Conservation (phyloP, 805 yeast species). For the Candida yuanshanica region DNA sequence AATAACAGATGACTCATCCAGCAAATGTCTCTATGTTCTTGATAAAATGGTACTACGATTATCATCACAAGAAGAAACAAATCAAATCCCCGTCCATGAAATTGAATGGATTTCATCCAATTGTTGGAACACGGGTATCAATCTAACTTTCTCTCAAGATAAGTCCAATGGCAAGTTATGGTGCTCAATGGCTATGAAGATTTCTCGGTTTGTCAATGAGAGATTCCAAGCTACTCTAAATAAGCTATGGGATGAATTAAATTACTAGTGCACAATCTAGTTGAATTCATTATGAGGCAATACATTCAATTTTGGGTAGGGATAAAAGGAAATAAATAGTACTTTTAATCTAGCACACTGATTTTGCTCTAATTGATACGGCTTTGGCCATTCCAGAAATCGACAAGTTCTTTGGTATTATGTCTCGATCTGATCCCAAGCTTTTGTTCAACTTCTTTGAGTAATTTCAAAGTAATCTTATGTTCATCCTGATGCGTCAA, state of each 20-base stretch:
- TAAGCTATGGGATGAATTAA: slow-evolving; percentile 26
- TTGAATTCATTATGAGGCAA: not conserved
- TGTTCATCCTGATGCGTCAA: slow-evolving; percentile 23
- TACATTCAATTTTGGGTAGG: not conserved
- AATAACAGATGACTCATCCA: slow-evolving; percentile 5
- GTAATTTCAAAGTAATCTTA: slow-evolving; percentile 18
- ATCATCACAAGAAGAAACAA: slow-evolving; percentile 4
- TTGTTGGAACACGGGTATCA: slow-evolving; percentile 36
- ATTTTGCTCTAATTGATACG: not conserved
- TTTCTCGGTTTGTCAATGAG: slow-evolving; percentile 23
- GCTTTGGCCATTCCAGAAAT: slow-evolving; percentile 21
- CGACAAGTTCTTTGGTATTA: slow-evolving; percentile 18
- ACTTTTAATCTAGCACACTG: not conserved
- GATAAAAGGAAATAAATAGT: slow-evolving; percentile 1
- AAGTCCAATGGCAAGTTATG: slow-evolving; percentile 20
- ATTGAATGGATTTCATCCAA: slow-evolving; percentile 32
- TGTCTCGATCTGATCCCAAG: slow-evolving; percentile 20
- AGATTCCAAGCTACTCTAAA: slow-evolving; percentile 21
- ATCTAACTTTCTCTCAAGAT: slow-evolving; percentile 16
- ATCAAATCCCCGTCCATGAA: slow-evolving; percentile 21
- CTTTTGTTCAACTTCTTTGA: slow-evolving; percentile 15
- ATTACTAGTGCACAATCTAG: too few species aligned
- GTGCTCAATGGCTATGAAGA: slow-evolving; percentile 26
- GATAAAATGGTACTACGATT: slow-evolving; percentile 6
- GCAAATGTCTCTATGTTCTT: slow-evolving; percentile 8